These are phyloP conservation scores for Astrothelium subdiscretum DNA, from an alignment of 495 filamentous ascomycete genomes.

Conservation along the genomic window DNA sequence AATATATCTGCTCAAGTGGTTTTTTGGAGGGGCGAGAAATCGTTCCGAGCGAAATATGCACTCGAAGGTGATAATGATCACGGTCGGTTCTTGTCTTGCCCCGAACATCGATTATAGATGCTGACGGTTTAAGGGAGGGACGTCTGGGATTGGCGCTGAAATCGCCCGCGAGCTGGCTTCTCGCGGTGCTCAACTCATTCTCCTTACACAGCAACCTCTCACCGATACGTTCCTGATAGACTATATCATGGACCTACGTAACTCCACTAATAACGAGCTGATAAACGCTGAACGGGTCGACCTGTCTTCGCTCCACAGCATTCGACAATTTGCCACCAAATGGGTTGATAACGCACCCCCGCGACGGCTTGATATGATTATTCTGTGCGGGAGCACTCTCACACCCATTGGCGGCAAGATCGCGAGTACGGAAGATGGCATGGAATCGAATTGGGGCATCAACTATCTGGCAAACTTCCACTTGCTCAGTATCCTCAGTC, in stretches of 20 bases:
- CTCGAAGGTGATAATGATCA: conserved; percentile 85
- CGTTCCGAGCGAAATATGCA: conserved; percentile 77
- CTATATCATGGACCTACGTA: conserved; percentile 79
- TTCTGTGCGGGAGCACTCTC: conserved; percentile 69
- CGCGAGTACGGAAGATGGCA: conserved; percentile 54
- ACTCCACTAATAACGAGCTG: conserved; percentile 67
- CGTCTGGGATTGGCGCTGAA: conserved; percentile 79
- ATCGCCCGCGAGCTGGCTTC: conserved; percentile 61
- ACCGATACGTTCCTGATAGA: conserved; percentile 83
- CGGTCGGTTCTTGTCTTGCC: conserved; percentile 38
- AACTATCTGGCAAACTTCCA: conserved; percentile 97
- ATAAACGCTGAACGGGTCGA: conserved; percentile 95
- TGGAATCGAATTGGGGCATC: conserved; percentile 83
- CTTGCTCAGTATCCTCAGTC: conserved; percentile 76
- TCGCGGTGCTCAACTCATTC: conserved; percentile 81
- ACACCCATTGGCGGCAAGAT: conserved; percentile 47
- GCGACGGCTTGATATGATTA: conserved; percentile 82
- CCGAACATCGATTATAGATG: conserved; percentile 1
- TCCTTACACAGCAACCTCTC: conserved; percentile 71
- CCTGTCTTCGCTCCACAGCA: conserved; percentile 70
- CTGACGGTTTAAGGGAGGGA: conserved; percentile 55
- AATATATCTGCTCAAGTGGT: conserved; percentile 61
- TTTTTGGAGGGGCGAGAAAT: conserved; percentile 64
- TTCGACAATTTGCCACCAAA: conserved; percentile 91
- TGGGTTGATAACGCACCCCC: conserved; percentile 95